Base-by-base conservation (phyloP, 441 rosid genomes). In the Brassica balearica region DNA sequence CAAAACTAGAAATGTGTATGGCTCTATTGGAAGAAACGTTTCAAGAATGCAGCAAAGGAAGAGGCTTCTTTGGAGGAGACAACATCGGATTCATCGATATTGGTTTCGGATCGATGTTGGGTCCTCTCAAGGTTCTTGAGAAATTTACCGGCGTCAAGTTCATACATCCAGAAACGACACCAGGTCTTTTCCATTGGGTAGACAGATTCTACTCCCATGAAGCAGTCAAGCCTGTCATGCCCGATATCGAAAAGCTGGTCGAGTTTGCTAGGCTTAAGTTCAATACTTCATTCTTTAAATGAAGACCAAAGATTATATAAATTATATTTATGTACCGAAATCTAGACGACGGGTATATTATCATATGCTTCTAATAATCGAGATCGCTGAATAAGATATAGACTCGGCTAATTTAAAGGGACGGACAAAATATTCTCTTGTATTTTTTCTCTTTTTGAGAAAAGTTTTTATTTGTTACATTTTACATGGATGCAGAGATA, bases 51-150 rank as follows among this genome's bases (percentile, higher is more conserved):
- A 85, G 97, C 86, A 84, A 85, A 82, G 96, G 97, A 61, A 83
- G 87, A 80, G 80, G 79, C 10, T 92, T 89, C 84, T 94, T 90
- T 65, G 92, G 96, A 27, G 98, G 96, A 56, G 92, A 88, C 53
- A 73, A 76, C 36, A 83, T 92, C 12, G 98, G 97, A 48, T 90
- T 80, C 53, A 76, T 90, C 0, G 98, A 92, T 73, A 87, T 94
- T 10, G 92, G 91, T 4, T 82, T 94, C 14, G 97, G 98, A 2
- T 60, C 85, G 68, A 79, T 72, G 75, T 75, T 87, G 82, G 94
- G 85, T 17, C 91, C 93, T 89, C 20, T 89, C 2, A 87, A 84
- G 64, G 91, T 85, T 22, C 25, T 76, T 0, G 90, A 90, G 79
- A 82, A 73, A 68, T 23, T 68, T 15, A 9, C 25, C 0, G 78